These are phyloP conservation scores for Pelargonium exstipulatum DNA, from an alignment of 441 rosid species.

Conservation along the genomic window DNA sequence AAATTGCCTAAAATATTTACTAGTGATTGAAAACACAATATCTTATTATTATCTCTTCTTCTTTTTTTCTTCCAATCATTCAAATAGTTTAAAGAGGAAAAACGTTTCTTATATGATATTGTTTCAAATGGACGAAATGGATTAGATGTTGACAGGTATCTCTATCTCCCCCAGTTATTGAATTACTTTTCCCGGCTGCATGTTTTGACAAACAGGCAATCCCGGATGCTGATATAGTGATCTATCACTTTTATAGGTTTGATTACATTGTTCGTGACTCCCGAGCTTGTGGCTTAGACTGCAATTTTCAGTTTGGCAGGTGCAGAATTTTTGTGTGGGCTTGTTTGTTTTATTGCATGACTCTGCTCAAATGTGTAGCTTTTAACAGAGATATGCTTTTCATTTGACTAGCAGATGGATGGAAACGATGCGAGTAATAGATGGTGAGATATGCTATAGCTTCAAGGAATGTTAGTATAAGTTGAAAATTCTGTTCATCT, in stretches of 20 bases:
- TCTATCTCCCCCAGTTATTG: background rate
- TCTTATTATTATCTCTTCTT: background rate
- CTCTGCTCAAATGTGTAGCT: background rate
- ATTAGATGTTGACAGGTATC: conserved; percentile 86
- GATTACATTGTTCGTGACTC: conserved; percentile 90
- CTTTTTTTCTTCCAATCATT: conserved; percentile 11
- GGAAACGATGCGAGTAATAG: conserved; percentile 86
- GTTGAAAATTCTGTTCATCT: conserved; percentile 6
- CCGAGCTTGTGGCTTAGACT: conserved; percentile 88
- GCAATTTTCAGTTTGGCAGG: conserved; percentile 78
- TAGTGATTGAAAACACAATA: background rate
- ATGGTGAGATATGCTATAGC: conserved; percentile 85
- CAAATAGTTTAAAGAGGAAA: conserved; percentile 41
- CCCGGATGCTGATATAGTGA: background rate
- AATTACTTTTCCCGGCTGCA: background rate
- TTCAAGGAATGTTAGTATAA: conserved; percentile 78
- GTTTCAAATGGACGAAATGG: conserved; percentile 97
- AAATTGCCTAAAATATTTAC: conserved; percentile 69
- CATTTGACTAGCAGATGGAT: conserved; percentile 51
- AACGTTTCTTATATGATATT: conserved; percentile 79
- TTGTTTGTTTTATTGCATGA: background rate
- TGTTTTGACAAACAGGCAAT: conserved; percentile 15
- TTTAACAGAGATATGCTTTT: conserved; percentile 12
- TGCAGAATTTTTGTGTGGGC: conserved; percentile 19
- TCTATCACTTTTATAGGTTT: conserved; percentile 43